These are phyloP conservation scores for Orobanche coerulescens DNA, from an alignment of 257 asterid species.

Conservation along the genomic window DNA sequence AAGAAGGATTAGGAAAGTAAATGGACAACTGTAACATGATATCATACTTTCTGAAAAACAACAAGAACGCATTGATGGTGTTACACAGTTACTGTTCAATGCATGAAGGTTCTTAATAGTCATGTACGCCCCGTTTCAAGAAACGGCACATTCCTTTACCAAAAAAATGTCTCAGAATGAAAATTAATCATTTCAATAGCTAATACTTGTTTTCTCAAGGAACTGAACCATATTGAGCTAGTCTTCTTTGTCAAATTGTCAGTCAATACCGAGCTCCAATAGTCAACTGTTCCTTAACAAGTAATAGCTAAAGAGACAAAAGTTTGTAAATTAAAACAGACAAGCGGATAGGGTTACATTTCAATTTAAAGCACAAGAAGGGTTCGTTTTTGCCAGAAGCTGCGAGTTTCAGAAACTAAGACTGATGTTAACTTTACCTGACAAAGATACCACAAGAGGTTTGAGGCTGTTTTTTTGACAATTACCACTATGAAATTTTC, in stretches of 20 bases:
- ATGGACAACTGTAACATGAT: background rate
- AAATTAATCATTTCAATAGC: background rate
- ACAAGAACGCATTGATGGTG: conserved; percentile 8
- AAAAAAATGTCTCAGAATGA: background rate
- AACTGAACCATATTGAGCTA: background rate
- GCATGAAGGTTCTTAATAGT: background rate
- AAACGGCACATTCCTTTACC: background rate
- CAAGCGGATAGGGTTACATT: background rate
- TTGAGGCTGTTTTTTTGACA: background rate
- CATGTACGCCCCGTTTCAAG: background rate
- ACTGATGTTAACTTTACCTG: background rate
- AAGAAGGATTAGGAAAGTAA: conserved; percentile 7
- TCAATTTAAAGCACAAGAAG: conserved; percentile 1
- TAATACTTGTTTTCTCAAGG: background rate
- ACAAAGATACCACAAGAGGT: background rate
- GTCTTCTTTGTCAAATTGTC: background rate
- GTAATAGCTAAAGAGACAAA: background rate
- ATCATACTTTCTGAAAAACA: background rate
- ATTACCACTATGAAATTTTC: background rate
- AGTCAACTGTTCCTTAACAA: background rate
- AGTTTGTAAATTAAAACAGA: background rate
- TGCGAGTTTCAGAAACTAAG: background rate
- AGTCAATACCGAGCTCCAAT: background rate
- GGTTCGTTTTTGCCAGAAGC: background rate
- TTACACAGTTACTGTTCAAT: conserved; percentile 7